These are phyloP conservation scores for Boletus tomentosulus DNA, from an alignment of 768 basidiomycete genomes.

Conservation along the genomic window DNA sequence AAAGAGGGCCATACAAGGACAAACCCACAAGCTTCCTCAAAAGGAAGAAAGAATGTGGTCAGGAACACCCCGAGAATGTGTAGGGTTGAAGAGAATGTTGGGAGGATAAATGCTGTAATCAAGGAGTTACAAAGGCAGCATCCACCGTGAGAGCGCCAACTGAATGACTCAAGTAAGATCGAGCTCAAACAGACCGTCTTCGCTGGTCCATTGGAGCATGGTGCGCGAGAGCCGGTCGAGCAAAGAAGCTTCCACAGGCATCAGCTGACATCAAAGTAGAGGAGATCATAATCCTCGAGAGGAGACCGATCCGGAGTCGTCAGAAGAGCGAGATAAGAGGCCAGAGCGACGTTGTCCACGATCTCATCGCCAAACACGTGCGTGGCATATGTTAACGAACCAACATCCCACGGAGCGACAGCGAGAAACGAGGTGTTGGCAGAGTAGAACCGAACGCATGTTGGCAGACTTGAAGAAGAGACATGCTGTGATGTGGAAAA, in stretches of 20 bases:
- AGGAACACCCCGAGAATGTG: slow-evolving; percentile 8
- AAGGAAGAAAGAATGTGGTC: slow-evolving; percentile 16
- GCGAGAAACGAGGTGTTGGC: no score
- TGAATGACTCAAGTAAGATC: slow-evolving; percentile 28
- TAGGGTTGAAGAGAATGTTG: not conserved
- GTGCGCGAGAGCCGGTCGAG: no score
- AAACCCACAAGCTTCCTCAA: slow-evolving; percentile 2
- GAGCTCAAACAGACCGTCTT: slow-evolving; percentile 6
- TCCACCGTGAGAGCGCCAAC: slow-evolving; percentile 31
- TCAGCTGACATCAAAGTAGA: no score
- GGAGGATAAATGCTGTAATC: slow-evolving; percentile 7
- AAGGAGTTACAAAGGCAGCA: slow-evolving; percentile 25
- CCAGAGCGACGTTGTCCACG: slow-evolving; percentile 31
- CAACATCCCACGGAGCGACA: no score
- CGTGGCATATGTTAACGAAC: no score
- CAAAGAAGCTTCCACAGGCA: no score
- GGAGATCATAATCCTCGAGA: not conserved
- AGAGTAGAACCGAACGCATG: no score
- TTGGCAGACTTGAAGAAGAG: no score
- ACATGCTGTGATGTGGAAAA: no score
- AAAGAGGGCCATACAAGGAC: slow-evolving; percentile 22
- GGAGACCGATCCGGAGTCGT: slow-evolving; percentile 19
- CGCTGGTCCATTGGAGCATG: no score
- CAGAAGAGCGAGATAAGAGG: slow-evolving; percentile 24
- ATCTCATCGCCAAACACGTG: not conserved